Evolutionary conservation across 1,139 yeast species (phyloP), one percentile per base, ranked within the genome.

Genomic region (Yarrowia galli): DNA sequence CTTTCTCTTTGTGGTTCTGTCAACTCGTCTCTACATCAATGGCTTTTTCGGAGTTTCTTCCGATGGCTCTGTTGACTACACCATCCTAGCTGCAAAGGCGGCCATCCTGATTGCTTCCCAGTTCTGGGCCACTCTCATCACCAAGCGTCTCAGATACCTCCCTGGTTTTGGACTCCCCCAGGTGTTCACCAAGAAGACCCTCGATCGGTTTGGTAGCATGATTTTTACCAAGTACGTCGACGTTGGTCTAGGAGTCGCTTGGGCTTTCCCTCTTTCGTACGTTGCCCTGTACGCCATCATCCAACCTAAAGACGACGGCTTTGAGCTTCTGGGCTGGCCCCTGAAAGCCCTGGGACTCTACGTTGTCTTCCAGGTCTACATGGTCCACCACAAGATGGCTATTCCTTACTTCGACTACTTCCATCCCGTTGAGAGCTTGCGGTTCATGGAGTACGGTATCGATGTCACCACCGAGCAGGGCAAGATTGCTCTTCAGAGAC

Each of bases 251-350:
- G 61, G 61, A 15, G 23, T 54, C 48, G 46, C 46, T 13, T 54
- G 61, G 61, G 48, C 36, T 13, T 40, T 54, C 38, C 61, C 61
- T 23, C 61, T 54, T 35, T 38, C 36, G 5, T 54, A 54, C 13
- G 36, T 13, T 8, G 61, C 61, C 25, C 61, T 54, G 4, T 54
- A 54, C 61, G 46, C 46, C 61, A 18, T 40, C 42, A n/a, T 54
- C 6, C 46, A 54, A 35, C 61, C 61, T 54, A 40, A 54, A 18
- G 61, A 54, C 22, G 61, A 54, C 61, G 61, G 61, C 46, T 40
- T 54, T 25, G 48, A n/a, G 23, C 61, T 54, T 54, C n/a, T 54
- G 61, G 61, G 61, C 13, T 54, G 61, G 61, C 61, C 61, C 22
- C 8, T 54, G 48, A 23, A n/a, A 25, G 46, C 36, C 13, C 46